A percentile compares a stretch with the other conserved stretches of the same genome.
These are phyloP conservation scores for Trypanosomatidae sp. DNA, from an alignment of 208 protist species.

Conservation along the genomic window DNA sequence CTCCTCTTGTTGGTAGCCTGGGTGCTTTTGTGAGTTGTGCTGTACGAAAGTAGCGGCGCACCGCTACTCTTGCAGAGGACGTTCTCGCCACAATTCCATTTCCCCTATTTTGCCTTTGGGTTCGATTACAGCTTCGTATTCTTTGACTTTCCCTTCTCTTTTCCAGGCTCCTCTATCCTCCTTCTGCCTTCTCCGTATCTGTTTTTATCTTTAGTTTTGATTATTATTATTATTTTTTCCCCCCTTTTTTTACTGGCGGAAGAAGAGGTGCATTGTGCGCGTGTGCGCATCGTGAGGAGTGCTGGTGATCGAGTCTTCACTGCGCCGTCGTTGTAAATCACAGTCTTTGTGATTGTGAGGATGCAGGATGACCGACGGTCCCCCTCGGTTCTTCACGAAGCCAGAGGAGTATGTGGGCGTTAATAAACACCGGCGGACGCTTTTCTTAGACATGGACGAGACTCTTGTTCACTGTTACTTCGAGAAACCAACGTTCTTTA, in stretches of 20 bases:
- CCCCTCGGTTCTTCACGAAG: slow-evolving; percentile 31
- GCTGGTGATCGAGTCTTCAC: neutral
- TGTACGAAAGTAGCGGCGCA: neutral
- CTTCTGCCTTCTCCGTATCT: neutral
- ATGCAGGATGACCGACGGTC: slow-evolving; percentile 21
- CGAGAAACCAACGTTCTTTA: slow-evolving; percentile 33
- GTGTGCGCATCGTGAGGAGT: neutral
- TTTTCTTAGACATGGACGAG: slow-evolving; percentile 71
- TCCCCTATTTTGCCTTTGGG: neutral
- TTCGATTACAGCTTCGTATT: slow-evolving; percentile 1
- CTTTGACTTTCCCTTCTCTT: slow-evolving; percentile 1
- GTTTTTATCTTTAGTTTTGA: neutral
- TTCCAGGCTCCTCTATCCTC: neutral
- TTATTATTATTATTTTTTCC: slow-evolving; percentile 7
- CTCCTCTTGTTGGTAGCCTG: neutral
- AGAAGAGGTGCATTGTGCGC: neutral
- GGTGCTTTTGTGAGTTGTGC: neutral
- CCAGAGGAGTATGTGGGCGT: slow-evolving; percentile 30
- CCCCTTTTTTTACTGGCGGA: neutral
- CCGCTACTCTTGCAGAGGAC: neutral
- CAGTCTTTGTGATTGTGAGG: slow-evolving; percentile 1
- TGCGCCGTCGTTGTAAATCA: neutral
- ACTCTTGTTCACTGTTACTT: slow-evolving; percentile 66
- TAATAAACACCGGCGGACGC: slow-evolving; percentile 28
- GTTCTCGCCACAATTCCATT: neutral